A percentile compares a stretch with the other conserved stretches of the same genome.
Evolutionary conservation across 2,329 filamentous ascomycete genomes (phyloP).

Genomic region (Catunica adiposa): DNA sequence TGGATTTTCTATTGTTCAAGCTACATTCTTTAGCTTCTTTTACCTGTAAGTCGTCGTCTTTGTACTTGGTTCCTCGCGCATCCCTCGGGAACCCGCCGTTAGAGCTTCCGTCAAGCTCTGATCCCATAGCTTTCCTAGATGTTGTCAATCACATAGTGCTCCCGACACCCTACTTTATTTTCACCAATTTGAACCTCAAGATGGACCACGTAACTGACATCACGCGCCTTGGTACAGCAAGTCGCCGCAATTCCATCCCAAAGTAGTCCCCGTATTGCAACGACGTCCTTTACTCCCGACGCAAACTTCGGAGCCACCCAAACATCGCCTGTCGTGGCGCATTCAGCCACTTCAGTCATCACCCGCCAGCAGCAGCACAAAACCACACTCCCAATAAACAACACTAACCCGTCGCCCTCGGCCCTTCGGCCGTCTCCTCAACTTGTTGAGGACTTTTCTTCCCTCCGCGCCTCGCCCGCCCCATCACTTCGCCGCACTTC

Average conservation of each 20-base stretch:
- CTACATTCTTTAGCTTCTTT: background rate
- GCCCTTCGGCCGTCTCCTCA: slow-evolving; percentile 36
- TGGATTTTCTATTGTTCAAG: background rate
- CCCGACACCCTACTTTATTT: too few species aligned
- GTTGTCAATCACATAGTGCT: too few species aligned
- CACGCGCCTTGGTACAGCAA: background rate
- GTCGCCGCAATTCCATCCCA: background rate
- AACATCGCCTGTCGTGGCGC: slow-evolving; percentile 14
- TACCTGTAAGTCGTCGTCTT: background rate
- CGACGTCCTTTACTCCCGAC: background rate
- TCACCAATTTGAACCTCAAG: background rate
- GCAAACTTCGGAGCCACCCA: background rate
- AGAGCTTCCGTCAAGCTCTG: background rate
- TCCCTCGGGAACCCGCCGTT: background rate
- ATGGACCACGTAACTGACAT: background rate
- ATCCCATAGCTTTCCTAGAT: too few species aligned
- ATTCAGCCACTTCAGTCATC: slow-evolving; percentile 6
- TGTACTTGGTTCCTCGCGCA: background rate
- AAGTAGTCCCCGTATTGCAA: background rate
- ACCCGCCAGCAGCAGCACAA: slow-evolving; percentile 13
- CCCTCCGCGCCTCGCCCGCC: slow-evolving; percentile 28
- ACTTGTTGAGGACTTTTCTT: slow-evolving; percentile 28
- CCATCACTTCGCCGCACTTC: slow-evolving; percentile 22
- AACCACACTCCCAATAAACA: background rate
- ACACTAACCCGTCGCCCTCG: background rate